phyloP scores from a whole-genome alignment of 495 filamentous ascomycete genomes.

The Parachaetomium inaequale region DNA sequence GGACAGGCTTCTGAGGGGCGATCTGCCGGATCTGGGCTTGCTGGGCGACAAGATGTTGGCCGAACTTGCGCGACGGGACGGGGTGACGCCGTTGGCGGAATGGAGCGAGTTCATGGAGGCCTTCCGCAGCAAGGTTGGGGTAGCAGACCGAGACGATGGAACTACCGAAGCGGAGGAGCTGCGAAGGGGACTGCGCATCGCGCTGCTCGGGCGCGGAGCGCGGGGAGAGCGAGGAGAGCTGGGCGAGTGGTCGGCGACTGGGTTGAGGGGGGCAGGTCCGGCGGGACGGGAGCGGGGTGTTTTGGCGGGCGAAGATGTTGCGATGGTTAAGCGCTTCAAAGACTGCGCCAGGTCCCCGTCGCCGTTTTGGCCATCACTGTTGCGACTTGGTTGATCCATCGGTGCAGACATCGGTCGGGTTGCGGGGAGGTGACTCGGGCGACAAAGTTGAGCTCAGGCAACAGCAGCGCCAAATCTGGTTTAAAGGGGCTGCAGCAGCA shows the following conservation, averaged over 20 bases:
- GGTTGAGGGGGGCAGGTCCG: constrained; percentile 24
- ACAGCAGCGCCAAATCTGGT: background rate
- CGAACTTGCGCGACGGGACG: constrained; percentile 50
- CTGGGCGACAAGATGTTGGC: constrained; percentile 46
- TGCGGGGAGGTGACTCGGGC: constrained; percentile 4
- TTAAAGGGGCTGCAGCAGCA: background rate
- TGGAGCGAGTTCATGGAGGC: constrained; percentile 54
- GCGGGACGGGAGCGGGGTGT: constrained; percentile 26
- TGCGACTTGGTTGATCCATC: constrained; percentile 20
- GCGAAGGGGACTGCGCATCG: constrained; percentile 49
- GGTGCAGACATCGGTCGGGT: constrained; percentile 14
- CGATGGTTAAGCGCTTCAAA: constrained; percentile 41
- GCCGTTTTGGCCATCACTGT: constrained; percentile 14
- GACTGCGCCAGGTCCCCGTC: constrained; percentile 40
- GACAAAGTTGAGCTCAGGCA: background rate
- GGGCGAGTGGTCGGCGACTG: constrained; percentile 30
- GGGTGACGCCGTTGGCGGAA: constrained; percentile 40
- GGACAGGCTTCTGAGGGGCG: constrained; percentile 37
- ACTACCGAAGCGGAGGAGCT: constrained; percentile 38
- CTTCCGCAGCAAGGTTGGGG: constrained; percentile 48
- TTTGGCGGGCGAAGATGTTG: constrained; percentile 29
- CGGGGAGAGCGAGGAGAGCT: constrained; percentile 32
- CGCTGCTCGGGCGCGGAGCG: constrained; percentile 36
- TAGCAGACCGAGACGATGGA: constrained; percentile 46
- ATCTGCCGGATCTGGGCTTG: constrained; percentile 24